These are phyloP conservation scores for Rosa chinensis DNA, from an alignment of 306 rosid species.

Conservation along the genomic window DNA sequence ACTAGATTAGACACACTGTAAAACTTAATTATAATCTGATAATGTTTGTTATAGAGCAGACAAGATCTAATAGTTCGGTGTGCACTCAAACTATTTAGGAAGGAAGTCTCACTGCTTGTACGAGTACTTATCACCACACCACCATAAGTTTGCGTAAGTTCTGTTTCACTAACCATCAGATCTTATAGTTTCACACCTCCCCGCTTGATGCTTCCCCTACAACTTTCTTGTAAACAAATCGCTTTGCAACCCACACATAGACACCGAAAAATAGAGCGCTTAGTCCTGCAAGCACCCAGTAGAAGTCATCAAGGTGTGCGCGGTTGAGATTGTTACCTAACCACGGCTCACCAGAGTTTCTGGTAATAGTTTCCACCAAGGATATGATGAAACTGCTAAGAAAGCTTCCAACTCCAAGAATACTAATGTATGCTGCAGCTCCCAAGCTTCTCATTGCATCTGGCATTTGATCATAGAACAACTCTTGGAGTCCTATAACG, in stretches of 20 bases:
- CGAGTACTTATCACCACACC: not conserved
- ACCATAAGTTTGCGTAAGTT: not conserved
- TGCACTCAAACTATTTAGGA: not conserved
- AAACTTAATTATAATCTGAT: no score
- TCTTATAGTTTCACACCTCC: not conserved
- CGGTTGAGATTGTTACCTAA: conserved; percentile 55
- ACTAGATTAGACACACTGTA: no score
- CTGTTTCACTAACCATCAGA: not conserved
- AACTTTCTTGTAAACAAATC: conserved; percentile 54
- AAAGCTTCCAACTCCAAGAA: conserved; percentile 61
- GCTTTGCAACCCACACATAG: conserved; percentile 44
- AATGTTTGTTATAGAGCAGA: not conserved
- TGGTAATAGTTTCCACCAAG: conserved; percentile 31
- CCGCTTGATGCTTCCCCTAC: conserved; percentile 19
- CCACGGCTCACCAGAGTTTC: conserved; percentile 43
- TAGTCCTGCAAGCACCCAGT: conserved; percentile 62
- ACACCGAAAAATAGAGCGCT: conserved; percentile 47
- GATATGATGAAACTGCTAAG: conserved; percentile 40
- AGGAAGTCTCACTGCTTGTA: not conserved
- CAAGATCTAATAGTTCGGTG: no score
- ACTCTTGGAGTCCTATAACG: conserved; percentile 57
- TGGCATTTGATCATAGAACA: conserved; percentile 76
- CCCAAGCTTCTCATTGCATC: conserved; percentile 61
- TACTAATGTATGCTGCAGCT: conserved; percentile 65
- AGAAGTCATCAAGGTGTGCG: conserved; percentile 65